phyloP scores from a whole-genome alignment of 2,329 filamentous ascomycete genomes.

The Chalara sp. region DNA sequence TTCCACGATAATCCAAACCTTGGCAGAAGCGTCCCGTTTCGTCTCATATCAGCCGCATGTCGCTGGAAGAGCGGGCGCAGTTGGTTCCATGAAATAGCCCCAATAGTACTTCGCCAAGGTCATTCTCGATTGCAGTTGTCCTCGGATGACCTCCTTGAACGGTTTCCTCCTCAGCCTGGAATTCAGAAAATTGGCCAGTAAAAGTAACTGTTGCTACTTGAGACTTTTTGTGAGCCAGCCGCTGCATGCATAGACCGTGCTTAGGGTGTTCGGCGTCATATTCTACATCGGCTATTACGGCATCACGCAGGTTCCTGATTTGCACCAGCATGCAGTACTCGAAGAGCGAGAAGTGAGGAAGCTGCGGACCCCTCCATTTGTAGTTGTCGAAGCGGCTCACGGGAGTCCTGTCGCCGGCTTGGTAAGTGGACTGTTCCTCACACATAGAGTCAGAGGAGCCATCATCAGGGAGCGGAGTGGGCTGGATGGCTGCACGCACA shows the following conservation, averaged over 20 bases:
- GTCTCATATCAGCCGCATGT: not conserved
- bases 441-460: not conserved
- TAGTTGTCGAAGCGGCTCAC: not conserved
- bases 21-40: not conserved
- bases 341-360: not conserved
- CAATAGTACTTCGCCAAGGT: not conserved
- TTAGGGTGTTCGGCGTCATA: not conserved
- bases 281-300: not conserved
- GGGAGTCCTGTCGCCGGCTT: not conserved
- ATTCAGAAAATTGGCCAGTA: not conserved
- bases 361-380: not conserved
- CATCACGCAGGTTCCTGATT: not conserved
- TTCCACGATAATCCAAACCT: too few species aligned
- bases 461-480: not conserved
- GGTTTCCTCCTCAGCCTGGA: not conserved
- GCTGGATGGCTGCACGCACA: not conserved
- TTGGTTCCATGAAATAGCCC: not conserved
- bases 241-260: not conserved
- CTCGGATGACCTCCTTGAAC: not conserved
- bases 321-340: not conserved
- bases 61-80: not conserved
- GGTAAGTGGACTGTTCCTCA: not conserved
- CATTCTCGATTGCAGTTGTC: not conserved
- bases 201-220: not conserved
- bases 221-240: not conserved